A percentile compares a stretch with the other conserved stretches of the same genome.
Conservation (phyloP, 805 yeast genomes). For the Yarrowia sp. region DNA sequence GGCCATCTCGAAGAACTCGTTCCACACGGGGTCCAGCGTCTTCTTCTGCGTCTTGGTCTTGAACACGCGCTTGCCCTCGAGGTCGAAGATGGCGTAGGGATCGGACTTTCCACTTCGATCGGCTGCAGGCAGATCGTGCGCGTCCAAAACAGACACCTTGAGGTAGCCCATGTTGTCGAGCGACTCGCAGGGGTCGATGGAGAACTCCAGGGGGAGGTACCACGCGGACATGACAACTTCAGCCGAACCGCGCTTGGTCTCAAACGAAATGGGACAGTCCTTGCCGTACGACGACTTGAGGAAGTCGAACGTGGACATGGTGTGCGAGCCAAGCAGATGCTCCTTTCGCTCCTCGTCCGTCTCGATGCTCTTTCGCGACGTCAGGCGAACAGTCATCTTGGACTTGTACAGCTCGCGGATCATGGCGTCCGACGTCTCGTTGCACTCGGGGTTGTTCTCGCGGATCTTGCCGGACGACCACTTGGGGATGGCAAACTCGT, state of each 20-base stretch:
- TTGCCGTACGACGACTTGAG: slow-evolving; percentile 62
- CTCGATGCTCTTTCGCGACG: slow-evolving; percentile 48
- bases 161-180: slow-evolving; percentile 72
- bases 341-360: slow-evolving; percentile 44
- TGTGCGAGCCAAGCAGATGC: slow-evolving; percentile 53
- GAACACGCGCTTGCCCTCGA: slow-evolving; percentile 62
- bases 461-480: slow-evolving; percentile 54
- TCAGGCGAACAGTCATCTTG: slow-evolving; percentile 57
- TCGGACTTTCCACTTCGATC: slow-evolving; percentile 92
- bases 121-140: slow-evolving; percentile 72
- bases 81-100: slow-evolving; percentile 72
- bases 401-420: slow-evolving; percentile 80
- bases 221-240: slow-evolving; percentile 53
- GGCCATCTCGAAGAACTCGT: slow-evolving; percentile 60
- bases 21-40: slow-evolving; percentile 88
- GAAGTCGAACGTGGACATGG: slow-evolving; percentile 64
- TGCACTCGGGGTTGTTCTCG: slow-evolving; percentile 39
- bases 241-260: slow-evolving; percentile 49
- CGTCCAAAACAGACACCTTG: slow-evolving; percentile 59
- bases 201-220: slow-evolving; percentile 70
- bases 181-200: slow-evolving; percentile 71
- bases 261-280: slow-evolving; percentile 56
- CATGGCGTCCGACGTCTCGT: slow-evolving; percentile 68
- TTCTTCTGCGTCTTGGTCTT: slow-evolving; percentile 81
- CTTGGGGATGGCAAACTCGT: slow-evolving; percentile 66